These are phyloP conservation scores for Aspergillus candidus DNA, from an alignment of 2,329 filamentous ascomycete genomes.

Conservation along the genomic window DNA sequence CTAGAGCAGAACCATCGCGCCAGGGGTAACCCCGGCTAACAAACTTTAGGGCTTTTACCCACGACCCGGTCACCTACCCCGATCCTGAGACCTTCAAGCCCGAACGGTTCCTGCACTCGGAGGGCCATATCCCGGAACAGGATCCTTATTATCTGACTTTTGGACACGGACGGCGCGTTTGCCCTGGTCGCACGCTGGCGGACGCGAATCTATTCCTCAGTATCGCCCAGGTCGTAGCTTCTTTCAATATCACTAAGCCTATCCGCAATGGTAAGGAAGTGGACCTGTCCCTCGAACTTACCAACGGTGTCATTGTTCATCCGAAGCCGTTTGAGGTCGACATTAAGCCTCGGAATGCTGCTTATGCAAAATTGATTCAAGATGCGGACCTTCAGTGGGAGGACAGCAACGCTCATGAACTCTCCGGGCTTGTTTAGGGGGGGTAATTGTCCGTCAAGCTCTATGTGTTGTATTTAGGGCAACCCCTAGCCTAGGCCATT, in stretches of 20 bases:
- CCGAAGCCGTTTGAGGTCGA: conserved; percentile 6
- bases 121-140: conserved; percentile 29
- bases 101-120: conserved; percentile 34
- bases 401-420: conserved; percentile 8
- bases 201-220: conserved; percentile 15
- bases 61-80: conserved; percentile 32
- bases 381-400: conserved; percentile 10
- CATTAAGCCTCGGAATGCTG: conserved; percentile 7
- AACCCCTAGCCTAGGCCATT: too few relatives aligned
- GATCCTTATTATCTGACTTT: conserved; percentile 28
- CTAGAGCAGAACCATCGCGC: not conserved
- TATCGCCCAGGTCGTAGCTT: conserved; percentile 12
- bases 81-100: conserved; percentile 39
- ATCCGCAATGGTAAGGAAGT: conserved; percentile 8
- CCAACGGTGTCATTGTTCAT: conserved; percentile 11
- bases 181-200: conserved; percentile 17
- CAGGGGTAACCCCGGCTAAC: not conserved
- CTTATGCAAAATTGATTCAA: conserved; percentile 8
- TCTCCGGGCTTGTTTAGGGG: not conserved
- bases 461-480: too few relatives aligned
- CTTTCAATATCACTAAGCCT: conserved; percentile 16
- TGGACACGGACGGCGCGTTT: conserved; percentile 18
- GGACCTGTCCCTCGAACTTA: conserved; percentile 10
- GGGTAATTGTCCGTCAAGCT: too few relatives aligned
- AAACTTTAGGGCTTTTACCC: conserved; percentile 34